Base-by-base conservation (phyloP, 2,329 filamentous ascomycete genomes). In the Sordariomycetes sp. region DNA sequence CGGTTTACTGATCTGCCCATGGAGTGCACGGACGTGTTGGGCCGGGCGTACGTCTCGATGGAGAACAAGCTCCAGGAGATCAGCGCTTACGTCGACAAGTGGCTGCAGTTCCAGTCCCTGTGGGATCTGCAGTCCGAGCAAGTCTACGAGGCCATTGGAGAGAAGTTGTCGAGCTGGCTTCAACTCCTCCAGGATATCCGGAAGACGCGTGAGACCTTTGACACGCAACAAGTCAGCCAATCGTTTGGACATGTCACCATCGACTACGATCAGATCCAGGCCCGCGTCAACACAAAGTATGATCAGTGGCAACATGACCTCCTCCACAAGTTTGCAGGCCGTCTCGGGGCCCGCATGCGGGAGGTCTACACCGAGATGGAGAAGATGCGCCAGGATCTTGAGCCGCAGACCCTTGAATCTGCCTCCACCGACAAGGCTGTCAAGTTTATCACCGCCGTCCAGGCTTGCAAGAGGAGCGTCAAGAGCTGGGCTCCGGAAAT, bases 301-400 rank as follows among this genome's bases (percentile, higher is more conserved):
- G 95, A 99, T 67, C 92, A 97, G 69, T 99, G 95, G 94, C 94
- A 99, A 70, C 90, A 96, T 65, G 94, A 99, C 62, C 95, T 99
- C 57, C 77, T 97, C 42, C 82, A 88, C 64, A 96, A 96, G 68
- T 99, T 99, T 70, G 94, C 90, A 42, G 80, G 81, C 58, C 89
- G 94, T 58, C 85, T 99, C 52, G 90, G 91, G 53, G 87, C 83
- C 61, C 88, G 91, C 54, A 95, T 97, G 84, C 82, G 90, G 54
- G 94, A 99, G 65, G 86, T 96, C 3, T 90, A 94, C 64, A 85
- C 87, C 13, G 92, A 97, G 61, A 87, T 99, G 60, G 89, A 95
- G 65, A 90, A 90, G 70, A 90, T 92, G 10, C 84, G 92, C 25
- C 86, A 87, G 63, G 90, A 96, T 64, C 80, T 99, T 13, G 95